Conservation (phyloP, 768 basidiomycete species). For the Mycena haematopus region DNA sequence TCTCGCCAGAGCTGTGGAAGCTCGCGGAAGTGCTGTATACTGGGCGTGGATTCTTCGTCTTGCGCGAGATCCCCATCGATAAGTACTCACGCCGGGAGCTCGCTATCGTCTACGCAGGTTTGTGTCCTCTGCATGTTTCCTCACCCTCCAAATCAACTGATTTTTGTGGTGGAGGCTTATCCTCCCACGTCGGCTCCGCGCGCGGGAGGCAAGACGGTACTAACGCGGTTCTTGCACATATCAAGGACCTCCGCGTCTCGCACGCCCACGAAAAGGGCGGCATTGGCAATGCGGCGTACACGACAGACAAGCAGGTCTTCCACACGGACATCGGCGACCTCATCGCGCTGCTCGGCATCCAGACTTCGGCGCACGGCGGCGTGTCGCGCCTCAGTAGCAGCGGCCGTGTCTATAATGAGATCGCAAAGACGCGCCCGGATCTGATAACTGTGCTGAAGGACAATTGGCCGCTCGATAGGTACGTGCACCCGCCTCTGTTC, state of each 20-base stretch:
- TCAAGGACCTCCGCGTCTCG: slow-evolving; percentile 52
- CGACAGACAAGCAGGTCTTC: slow-evolving; percentile 57
- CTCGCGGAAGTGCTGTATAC: slow-evolving; percentile 50
- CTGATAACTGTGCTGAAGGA: slow-evolving; percentile 47
- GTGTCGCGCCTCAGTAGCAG: slow-evolving; percentile 52
- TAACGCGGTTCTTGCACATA: slow-evolving; percentile 51
- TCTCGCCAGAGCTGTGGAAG: slow-evolving; percentile 41
- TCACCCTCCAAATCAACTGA: background rate
- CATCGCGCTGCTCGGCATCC: slow-evolving; percentile 50
- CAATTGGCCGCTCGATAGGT: slow-evolving; percentile 54
- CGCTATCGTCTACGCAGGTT: slow-evolving; percentile 52
- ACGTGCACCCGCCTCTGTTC: background rate
- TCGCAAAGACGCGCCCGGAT: slow-evolving; percentile 53
- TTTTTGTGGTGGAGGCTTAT: slow-evolving; percentile 41
- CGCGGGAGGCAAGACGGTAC: slow-evolving; percentile 52
- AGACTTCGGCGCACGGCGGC: slow-evolving; percentile 51
- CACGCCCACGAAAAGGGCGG: slow-evolving; percentile 49
- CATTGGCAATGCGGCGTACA: slow-evolving; percentile 53
- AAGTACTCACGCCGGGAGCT: slow-evolving; percentile 47
- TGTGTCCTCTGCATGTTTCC: slow-evolving; percentile 27
- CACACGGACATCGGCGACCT: slow-evolving; percentile 55
- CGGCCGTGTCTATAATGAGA: slow-evolving; percentile 52
- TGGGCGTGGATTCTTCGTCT: slow-evolving; percentile 56
- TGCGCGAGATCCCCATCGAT: slow-evolving; percentile 52
- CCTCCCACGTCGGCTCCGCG: slow-evolving; percentile 51